Evolutionary conservation across 179 eudicot species (phyloP), one percentile per base, ranked within the genome.

Genomic region (Drosera spatulata): DNA sequence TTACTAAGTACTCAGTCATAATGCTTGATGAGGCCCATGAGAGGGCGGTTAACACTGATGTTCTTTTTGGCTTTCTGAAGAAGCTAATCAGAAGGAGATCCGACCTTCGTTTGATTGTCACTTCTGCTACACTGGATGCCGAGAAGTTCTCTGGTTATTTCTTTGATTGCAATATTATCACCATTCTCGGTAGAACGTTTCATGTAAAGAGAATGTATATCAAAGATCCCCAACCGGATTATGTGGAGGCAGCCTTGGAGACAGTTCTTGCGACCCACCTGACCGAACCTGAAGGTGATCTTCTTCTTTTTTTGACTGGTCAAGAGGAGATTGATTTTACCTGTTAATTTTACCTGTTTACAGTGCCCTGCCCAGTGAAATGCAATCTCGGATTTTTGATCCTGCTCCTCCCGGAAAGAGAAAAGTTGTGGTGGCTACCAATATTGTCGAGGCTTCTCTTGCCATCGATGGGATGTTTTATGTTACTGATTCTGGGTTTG

Each of bases 311-410:
- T 42, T 49, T 69, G 54, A 69, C 73, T 53, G 68, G 64, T 10
- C 59, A 69, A 42, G 68, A 69, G 61, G 73, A 63, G 45, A 69
- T 69, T 41, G 73, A 69, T 49, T 40, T 45, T 46, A 64, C 68
- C 55, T 93, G 62, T 81, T 93, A 41, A 89, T 93, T 67, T 76
- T 93, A 70, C 99, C 99, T 0, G 97, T 89, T 13, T 93, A 93
- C 54, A 93, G 95, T 77, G 99, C 99, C 37, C 85, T 93, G 55
- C 99, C 99, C 4, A 93, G 99, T 72, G 96, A 93, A 75, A 93
- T 93, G 93, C 99, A 93, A 67, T 86, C 99, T 40, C 81, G 95
- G 62, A 93, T 93, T 54, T 93, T 93, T 53, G 99, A 93, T 3
- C 99, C 99, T 58, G 82, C 90, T 39, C 90, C 83, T 81, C 85